Evolutionary conservation across 1,284 basidiomycete species (phyloP), one percentile per base, ranked within the genome.

Genomic region (Marasmius sp.): DNA sequence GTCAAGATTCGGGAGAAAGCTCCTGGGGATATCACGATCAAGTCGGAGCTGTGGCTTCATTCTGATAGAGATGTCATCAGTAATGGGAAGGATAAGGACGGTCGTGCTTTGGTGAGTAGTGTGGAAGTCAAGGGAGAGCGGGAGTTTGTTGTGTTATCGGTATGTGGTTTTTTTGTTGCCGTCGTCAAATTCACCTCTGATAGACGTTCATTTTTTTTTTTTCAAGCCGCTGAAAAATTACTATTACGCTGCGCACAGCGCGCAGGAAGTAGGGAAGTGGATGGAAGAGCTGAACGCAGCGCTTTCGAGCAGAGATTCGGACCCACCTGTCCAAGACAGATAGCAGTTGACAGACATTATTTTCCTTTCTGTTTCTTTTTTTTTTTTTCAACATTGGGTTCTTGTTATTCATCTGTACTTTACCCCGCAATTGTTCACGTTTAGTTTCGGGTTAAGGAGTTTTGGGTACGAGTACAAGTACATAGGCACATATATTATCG

Each of bases 91-190:
- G 75, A 74, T 48, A 79, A 74, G 61, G 78, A 78, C 45, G 70
- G 71, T 6, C 74, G 74, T 54, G 71, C 71, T 18, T 72, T 79
- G 48, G 72, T 89, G 11, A 75, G 77, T 6, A 78, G 79, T 33
- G 83, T 84, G 1, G 83, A 83, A 61, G 69, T 77, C 41, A 87
- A 86, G 67, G 76, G 83, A 53, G 85, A 85, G 57, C 75, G 81
- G 47, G 85, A 86, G 68, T 87, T 89, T 70, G 81, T 84, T n/a
- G 77, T 89, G 43, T 71, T 87, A 68, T 86, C 86, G 56, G 87
- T 89, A 63, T 67, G 79, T 77, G 61, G 59, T 62, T 47, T 38
- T 34, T 53, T 47, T 47, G 34, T 56, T n/a, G 43, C n/a, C 54
- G 8, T 61, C 39, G 38, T 63, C 49, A 43, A 38, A 12, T 48